Evolutionary conservation across 768 basidiomycete species (phyloP).

Genomic region (Lactarius tabidus): DNA sequence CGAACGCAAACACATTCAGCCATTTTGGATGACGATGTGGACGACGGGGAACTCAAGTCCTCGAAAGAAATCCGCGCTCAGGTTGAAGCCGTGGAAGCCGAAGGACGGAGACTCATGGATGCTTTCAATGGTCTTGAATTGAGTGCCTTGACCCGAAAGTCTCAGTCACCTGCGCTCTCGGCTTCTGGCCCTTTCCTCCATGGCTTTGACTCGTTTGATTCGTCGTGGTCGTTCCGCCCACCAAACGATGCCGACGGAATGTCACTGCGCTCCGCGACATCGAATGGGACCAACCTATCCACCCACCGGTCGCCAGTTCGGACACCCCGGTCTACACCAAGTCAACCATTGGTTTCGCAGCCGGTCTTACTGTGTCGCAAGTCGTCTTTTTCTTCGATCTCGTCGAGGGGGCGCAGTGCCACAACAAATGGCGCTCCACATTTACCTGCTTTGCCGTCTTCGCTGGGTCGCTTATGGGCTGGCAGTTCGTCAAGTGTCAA

Average conservation of each 20-base stretch:
- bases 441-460: slow-evolving; percentile 31
- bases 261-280: slow-evolving; percentile 25
- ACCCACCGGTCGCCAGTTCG: slow-evolving; percentile 22
- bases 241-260: slow-evolving; percentile 23
- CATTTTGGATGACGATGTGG: slow-evolving; percentile 40
- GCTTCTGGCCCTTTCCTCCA: slow-evolving; percentile 24
- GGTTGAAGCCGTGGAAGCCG: slow-evolving; percentile 65
- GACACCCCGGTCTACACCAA: slow-evolving; percentile 7
- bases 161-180: slow-evolving; percentile 32
- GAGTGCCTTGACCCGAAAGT: slow-evolving; percentile 53
- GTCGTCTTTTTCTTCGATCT: slow-evolving; percentile 25
- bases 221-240: slow-evolving; percentile 14
- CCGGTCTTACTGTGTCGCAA: slow-evolving; percentile 22
- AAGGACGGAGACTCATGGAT: slow-evolving; percentile 66
- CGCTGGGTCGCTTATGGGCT: slow-evolving; percentile 32
- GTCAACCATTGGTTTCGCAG: slow-evolving; percentile 20
- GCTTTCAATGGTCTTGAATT: slow-evolving; percentile 79
- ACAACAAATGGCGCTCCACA: slow-evolving; percentile 31
- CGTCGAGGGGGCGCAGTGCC: slow-evolving; percentile 24
- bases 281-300: slow-evolving; percentile 23
- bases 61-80: slow-evolving; percentile 61
- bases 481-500: slow-evolving; percentile 47
- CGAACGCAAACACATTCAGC: slow-evolving; percentile 26
- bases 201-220: slow-evolving; percentile 16
- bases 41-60: slow-evolving; percentile 57